Conservation (phyloP, 805 yeast genomes). For the Kuraishia borneana region DNA sequence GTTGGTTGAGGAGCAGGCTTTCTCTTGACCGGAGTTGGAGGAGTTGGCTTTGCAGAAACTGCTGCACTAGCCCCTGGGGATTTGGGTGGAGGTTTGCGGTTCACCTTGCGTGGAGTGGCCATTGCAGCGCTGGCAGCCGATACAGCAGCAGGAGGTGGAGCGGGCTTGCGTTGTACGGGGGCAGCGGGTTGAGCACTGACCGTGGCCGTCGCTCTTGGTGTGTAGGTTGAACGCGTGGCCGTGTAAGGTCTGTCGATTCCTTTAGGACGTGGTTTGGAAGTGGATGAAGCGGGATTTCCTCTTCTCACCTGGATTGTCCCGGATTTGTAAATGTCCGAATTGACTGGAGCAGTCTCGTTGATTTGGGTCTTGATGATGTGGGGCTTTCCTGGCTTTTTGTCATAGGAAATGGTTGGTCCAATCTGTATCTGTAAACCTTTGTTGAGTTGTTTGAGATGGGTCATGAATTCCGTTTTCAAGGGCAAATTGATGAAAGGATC, state of each 20-base stretch:
- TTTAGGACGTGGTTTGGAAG: constrained; percentile 68
- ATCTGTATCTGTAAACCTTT: constrained; percentile 49
- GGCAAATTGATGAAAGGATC: constrained; percentile 73
- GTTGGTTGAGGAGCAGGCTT: constrained; percentile 4
- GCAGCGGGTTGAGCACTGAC: constrained; percentile 12
- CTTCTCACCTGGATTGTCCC: constrained; percentile 71
- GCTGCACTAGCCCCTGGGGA: constrained; percentile 6
- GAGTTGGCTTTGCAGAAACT: constrained; percentile 8
- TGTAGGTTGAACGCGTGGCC: constrained; percentile 7
- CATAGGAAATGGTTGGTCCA: constrained; percentile 66
- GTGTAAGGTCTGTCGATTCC: constrained; percentile 17
- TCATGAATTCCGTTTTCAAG: constrained; percentile 82
- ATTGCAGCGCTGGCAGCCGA: constrained; percentile 12
- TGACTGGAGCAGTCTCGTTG: constrained; percentile 50
- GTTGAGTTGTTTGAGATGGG: constrained; percentile 57
- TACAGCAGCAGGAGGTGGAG: constrained; percentile 15
- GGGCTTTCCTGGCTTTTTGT: constrained; percentile 78
- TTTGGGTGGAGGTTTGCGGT: constrained; percentile 12
- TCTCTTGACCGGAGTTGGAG: constrained; percentile 4
- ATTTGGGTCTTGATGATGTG: constrained; percentile 63
- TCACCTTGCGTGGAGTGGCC: not conserved
- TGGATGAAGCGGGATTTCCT: constrained; percentile 67
- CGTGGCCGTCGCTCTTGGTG: constrained; percentile 13
- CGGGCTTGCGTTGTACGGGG: constrained; percentile 16
- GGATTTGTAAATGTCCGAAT: constrained; percentile 76